Percentiles rank a stretch among this genome's conserved stretches.
These are phyloP conservation scores for Luffa acutangula DNA, from an alignment of 306 rosid species.

Conservation along the genomic window DNA sequence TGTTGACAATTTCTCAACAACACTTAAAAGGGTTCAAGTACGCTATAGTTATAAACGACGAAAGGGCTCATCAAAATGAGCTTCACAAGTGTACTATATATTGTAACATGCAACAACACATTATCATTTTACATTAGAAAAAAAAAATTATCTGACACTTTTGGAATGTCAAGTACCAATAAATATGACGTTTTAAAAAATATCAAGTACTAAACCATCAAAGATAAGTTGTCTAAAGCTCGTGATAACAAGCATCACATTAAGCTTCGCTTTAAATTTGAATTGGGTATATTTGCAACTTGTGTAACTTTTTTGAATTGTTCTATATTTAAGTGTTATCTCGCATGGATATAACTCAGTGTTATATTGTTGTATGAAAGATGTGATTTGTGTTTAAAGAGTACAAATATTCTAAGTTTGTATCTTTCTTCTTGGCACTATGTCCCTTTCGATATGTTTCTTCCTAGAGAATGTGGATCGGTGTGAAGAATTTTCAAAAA, in stretches of 20 bases:
- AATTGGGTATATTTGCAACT: not conserved
- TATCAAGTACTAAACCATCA: not conserved
- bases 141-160: too few species aligned
- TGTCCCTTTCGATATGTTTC: not conserved
- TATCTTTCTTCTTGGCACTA: not conserved
- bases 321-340: not conserved
- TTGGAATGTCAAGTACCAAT: too few species aligned
- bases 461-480: not conserved
- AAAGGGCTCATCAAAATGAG: too few species aligned
- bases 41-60: too few species aligned
- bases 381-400: not conserved
- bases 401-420: not conserved
- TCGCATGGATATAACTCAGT: not conserved
- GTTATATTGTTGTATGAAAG: not conserved
- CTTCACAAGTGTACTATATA: too few species aligned
- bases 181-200: too few species aligned
- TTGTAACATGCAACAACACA: too few species aligned
- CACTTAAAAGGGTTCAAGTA: too few species aligned
- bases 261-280: not conserved
- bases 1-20: too few species aligned
- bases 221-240: not conserved
- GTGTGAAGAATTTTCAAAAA: not conserved
- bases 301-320: not conserved
- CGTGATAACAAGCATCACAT: not conserved
- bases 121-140: too few species aligned